These are phyloP conservation scores for Coniella lustricola DNA, from an alignment of 2,329 filamentous ascomycete species.

Conservation along the genomic window DNA sequence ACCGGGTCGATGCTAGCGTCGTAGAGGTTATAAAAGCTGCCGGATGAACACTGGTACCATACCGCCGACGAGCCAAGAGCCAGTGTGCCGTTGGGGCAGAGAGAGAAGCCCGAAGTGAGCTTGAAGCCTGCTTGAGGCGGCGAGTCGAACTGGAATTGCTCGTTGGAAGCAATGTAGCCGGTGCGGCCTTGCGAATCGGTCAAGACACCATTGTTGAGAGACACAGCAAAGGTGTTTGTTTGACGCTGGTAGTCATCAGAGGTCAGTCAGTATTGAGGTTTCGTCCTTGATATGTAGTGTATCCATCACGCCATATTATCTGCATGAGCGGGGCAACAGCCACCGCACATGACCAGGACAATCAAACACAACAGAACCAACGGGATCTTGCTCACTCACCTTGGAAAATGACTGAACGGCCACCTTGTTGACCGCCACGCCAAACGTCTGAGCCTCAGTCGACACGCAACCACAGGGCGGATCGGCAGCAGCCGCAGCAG, in stretches of 20 bases:
- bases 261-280: too few relatives aligned
- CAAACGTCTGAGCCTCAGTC: neutral
- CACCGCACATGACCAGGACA: too few relatives aligned
- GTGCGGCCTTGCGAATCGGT: conserved; percentile 59
- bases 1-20: conserved; percentile 33
- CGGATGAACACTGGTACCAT: conserved; percentile 70
- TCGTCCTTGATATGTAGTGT: too few relatives aligned
- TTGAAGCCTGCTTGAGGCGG: conserved; percentile 66
- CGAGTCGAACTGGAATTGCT: conserved; percentile 71
- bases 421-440: neutral
- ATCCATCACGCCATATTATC: too few relatives aligned
- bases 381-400: neutral
- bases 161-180: conserved; percentile 77
- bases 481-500: too few relatives aligned
- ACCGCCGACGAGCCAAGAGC: conserved; percentile 59
- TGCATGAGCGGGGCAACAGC: too few relatives aligned
- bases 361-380: too few relatives aligned
- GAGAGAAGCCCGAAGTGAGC: conserved; percentile 67
- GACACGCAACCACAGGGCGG: too few relatives aligned
- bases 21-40: conserved; percentile 77
- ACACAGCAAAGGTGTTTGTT: neutral
- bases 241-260: neutral
- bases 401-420: neutral
- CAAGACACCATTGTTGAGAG: conserved; percentile 56
- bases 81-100: conserved; percentile 61